Conservation (phyloP, 192 early-diverging fungal genomes). For the Coemansia sp. region DNA sequence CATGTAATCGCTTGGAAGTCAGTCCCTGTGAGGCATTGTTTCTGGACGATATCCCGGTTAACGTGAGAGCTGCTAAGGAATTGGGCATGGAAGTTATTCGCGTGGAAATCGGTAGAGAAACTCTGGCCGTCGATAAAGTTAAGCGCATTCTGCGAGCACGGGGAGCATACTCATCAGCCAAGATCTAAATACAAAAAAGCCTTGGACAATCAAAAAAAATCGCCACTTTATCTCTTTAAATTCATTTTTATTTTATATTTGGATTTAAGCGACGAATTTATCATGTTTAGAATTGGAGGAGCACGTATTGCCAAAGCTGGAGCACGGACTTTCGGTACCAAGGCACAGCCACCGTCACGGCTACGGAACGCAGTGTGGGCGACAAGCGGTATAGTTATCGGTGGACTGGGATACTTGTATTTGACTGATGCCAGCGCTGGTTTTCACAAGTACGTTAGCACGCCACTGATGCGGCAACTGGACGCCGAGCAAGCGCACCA, state of each 20-base stretch:
- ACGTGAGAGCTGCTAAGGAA: slow-evolving; percentile 68
- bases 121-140: slow-evolving; percentile 29
- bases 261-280: slow-evolving; percentile 1
- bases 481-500: slow-evolving; percentile 80
- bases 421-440: slow-evolving; percentile 74
- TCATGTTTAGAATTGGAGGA: slow-evolving; percentile 9
- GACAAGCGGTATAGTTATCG: slow-evolving; percentile 38
- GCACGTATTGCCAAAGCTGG: background rate
- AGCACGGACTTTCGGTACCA: slow-evolving; percentile 26
- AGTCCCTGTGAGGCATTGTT: slow-evolving; percentile 72
- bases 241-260: background rate
- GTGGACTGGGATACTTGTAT: slow-evolving; percentile 60
- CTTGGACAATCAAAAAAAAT: background rate
- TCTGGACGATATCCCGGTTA: slow-evolving; percentile 84
- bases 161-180: slow-evolving; percentile 13
- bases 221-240: background rate
- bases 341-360: slow-evolving; percentile 26
- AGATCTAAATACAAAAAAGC: slow-evolving; percentile 5
- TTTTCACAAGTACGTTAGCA: slow-evolving; percentile 64
- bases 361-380: slow-evolving; percentile 36
- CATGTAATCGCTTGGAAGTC: slow-evolving; percentile 72
- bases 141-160: slow-evolving; percentile 23
- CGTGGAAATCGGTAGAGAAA: slow-evolving; percentile 46
- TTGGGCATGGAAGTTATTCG: slow-evolving; percentile 76
- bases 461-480: slow-evolving; percentile 70